Base-by-base conservation (phyloP, 2,329 filamentous ascomycete genomes). In the Harringtonia aguacate region DNA sequence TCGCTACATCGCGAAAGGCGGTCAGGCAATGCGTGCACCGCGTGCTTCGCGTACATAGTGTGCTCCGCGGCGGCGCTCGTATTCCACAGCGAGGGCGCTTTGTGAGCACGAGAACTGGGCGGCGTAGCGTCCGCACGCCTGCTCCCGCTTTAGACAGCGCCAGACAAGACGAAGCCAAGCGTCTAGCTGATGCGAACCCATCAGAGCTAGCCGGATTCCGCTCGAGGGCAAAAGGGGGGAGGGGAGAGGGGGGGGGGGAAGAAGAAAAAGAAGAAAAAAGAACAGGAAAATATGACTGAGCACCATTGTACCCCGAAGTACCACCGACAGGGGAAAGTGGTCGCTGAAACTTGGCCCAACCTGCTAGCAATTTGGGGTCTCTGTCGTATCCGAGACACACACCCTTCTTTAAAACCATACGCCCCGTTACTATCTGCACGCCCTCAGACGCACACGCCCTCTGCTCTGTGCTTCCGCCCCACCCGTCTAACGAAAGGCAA, bases 301-400 rank as follows among this genome's bases (percentile, higher is more conserved):
- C n/a, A 21, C 2, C n/a, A 18, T 42, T 36, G 44, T 50, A 46
- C 35, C 33, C 37, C 24, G 21, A 46, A 28, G 45, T 50, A 43
- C 37, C 34, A 34, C 43, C 44, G 41, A 40, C 43, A 48, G 40
- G 45, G 44, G 45, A 36, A 31, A 34, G 12, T 15, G 28, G 45
- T 43, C 44, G 45, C 43, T 47, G 45, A 48, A 50, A 52, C 50
- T 37, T 48, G 39, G 43, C 45, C 45, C 20, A 34, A 46, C 46
- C 39, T 48, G n/a, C 38, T 46, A 48, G 46, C 41, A 43, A 47
- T 50, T 44, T 45, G 43, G 46, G 39, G 47, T 41, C 44, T 37
- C 39, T 44, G 50, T 46, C 44, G 47, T 48, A 50, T 52, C 48
- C 48, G 45, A 49, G 48, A 50, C 48, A 49, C 43, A 15, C 41